Evolutionary conservation across 805 yeast species (phyloP).

Genomic region (Saccharomyces eubayanus): DNA sequence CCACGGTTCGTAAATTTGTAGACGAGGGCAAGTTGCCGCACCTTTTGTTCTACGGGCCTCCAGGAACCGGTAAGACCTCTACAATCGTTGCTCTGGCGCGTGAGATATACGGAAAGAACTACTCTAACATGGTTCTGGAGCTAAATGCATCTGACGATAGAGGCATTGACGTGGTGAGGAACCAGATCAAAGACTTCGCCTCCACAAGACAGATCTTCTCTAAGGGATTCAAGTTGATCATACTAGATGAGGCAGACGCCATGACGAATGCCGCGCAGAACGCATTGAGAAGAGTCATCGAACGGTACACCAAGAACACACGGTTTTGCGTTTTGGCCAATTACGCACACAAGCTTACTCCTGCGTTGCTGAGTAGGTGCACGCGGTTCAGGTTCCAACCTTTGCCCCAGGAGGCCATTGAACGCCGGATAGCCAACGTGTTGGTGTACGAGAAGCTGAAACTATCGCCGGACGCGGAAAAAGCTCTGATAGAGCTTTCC

Average conservation of each 20-base stretch:
- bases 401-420: conserved; percentile 56
- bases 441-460: conserved; percentile 57
- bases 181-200: conserved; percentile 93
- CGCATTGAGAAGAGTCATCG: conserved; percentile 71
- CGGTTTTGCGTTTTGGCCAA: conserved; percentile 93
- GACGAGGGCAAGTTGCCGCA: conserved; percentile 82
- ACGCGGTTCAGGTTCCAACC: conserved; percentile 93
- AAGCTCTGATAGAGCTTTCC: conserved; percentile 61
- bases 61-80: conserved; percentile 90
- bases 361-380: conserved; percentile 90
- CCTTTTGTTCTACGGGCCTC: conserved; percentile 88
- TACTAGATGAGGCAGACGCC: conserved; percentile 95
- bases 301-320: conserved; percentile 89
- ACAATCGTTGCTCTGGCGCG: conserved; percentile 80
- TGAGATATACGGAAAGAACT: conserved; percentile 76
- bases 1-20: conserved; percentile 78
- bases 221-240: conserved; percentile 77
- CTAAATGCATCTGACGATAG: conserved; percentile 95
- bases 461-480: conserved; percentile 50
- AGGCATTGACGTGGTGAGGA: conserved; percentile 96
- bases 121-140: conserved; percentile 85
- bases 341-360: conserved; percentile 90
- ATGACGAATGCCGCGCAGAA: conserved; percentile 84
- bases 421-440: conserved; percentile 59
- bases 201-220: conserved; percentile 89